phyloP scores from a whole-genome alignment of 805 yeast genomes.

The Wickerhamomyces queroliae region DNA sequence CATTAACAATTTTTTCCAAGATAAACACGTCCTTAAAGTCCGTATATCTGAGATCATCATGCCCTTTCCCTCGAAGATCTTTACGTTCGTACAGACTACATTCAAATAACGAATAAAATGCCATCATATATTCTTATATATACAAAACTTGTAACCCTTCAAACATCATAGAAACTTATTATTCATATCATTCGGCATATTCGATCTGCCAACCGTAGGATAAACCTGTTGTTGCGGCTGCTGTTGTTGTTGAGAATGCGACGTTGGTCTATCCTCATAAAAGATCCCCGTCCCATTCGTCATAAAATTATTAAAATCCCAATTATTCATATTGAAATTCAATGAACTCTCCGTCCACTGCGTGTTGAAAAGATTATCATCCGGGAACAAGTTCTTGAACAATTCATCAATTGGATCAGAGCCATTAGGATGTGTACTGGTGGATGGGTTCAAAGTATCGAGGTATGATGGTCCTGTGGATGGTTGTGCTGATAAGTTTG shows the following conservation, averaged over 20 bases:
- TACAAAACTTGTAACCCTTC: background rate
- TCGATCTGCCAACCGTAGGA: background rate
- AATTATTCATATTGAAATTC: background rate
- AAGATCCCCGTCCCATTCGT: background rate
- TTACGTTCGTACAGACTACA: too few relatives aligned
- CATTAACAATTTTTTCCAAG: background rate
- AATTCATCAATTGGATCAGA: slow-evolving; percentile 10
- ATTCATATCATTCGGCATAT: too few relatives aligned
- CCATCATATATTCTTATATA: too few relatives aligned
- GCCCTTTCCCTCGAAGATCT: too few relatives aligned
- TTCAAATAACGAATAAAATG: too few relatives aligned
- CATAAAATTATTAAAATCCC: background rate
- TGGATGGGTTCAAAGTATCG: too few relatives aligned
- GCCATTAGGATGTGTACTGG: background rate
- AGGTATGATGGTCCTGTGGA: background rate
- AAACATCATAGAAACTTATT: background rate
- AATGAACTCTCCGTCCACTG: too few relatives aligned
- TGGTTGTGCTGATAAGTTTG: background rate
- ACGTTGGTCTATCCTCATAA: background rate
- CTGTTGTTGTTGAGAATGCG: too few relatives aligned
- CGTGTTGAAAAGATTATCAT: slow-evolving; percentile 5
- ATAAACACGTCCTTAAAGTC: too few relatives aligned
- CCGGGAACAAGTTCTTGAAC: slow-evolving; percentile 7
- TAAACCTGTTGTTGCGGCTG: too few relatives aligned
- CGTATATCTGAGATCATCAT: too few relatives aligned